Percentiles rank a stretch among this genome's conserved stretches.
These are phyloP conservation scores for Arabidopsis arenosa DNA, from an alignment of 345 rosid species.

Conservation along the genomic window DNA sequence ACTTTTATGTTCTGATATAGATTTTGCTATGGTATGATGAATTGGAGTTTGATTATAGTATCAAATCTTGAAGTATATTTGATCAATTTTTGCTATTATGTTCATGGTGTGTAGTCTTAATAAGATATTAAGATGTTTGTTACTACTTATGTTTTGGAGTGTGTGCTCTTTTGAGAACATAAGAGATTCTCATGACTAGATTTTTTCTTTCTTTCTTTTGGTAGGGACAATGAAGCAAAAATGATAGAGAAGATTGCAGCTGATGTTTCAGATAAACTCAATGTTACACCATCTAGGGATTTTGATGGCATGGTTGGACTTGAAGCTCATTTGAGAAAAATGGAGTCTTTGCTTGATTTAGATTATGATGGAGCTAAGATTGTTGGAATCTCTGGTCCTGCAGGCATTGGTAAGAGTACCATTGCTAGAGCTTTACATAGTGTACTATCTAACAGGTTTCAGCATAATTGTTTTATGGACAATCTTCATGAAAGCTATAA, in stretches of 20 bases:
- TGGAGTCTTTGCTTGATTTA: not conserved
- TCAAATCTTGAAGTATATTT: no score
- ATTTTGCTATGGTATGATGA: no score
- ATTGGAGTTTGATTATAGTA: no score
- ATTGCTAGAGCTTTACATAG: conserved; percentile 13
- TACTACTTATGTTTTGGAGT: no score
- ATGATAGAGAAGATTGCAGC: not conserved
- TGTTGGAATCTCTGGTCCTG: conserved; percentile 6
- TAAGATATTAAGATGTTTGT: no score
- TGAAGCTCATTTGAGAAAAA: no score
- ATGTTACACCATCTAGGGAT: not conserved
- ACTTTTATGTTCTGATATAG: no score
- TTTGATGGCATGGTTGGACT: not conserved
- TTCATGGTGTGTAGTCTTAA: no score
- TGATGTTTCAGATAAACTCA: not conserved
- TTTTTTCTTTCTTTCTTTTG: not conserved
- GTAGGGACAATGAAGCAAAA: not conserved
- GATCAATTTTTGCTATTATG: no score
- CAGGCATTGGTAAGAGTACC: not conserved
- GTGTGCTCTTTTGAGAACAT: no score
- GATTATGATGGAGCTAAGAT: not conserved
- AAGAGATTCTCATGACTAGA: no score
- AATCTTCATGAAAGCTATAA: not conserved
- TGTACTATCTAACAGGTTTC: not conserved
- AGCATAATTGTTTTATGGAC: not conserved